A percentile compares a stretch with the other conserved stretches of the same genome.
Conservation (phyloP, 345 rosid species). For the Eucalyptus tenuipes region DNA sequence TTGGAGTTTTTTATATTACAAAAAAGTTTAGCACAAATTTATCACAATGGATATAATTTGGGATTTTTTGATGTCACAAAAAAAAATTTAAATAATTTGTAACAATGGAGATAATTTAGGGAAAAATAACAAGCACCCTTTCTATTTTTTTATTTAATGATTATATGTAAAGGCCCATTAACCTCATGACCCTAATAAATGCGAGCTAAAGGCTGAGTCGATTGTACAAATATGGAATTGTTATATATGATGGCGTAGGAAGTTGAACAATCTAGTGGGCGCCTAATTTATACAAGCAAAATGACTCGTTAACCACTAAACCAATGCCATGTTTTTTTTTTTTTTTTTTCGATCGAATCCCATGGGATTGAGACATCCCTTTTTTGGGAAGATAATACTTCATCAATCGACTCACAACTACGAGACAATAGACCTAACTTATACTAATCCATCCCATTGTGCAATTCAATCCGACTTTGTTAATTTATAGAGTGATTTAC, state of each 20-base stretch:
- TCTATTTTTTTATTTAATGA: not conserved
- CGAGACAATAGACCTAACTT: not conserved
- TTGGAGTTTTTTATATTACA: not conserved
- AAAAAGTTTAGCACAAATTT: not conserved
- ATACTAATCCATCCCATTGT: not conserved
- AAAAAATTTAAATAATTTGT: not conserved
- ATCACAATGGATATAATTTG: not conserved
- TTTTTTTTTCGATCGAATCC: not conserved
- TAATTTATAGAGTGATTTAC: not conserved
- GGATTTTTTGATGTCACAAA: not conserved
- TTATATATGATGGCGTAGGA: not conserved
- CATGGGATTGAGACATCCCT: not conserved
- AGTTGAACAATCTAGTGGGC: not conserved
- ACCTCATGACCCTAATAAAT: not conserved
- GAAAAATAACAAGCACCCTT: not conserved
- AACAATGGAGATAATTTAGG: not conserved
- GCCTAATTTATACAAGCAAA: not conserved
- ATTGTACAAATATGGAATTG: not conserved
- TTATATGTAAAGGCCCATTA: not conserved
- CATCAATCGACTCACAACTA: not conserved
- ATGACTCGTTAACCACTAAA: not conserved
- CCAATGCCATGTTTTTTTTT: not conserved
- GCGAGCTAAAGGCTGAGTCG: not conserved
- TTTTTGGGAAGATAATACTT: not conserved
- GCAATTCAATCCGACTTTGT: not conserved